These are phyloP conservation scores for Hypoxylon subgilvum DNA, from an alignment of 495 filamentous ascomycete species.

Conservation along the genomic window DNA sequence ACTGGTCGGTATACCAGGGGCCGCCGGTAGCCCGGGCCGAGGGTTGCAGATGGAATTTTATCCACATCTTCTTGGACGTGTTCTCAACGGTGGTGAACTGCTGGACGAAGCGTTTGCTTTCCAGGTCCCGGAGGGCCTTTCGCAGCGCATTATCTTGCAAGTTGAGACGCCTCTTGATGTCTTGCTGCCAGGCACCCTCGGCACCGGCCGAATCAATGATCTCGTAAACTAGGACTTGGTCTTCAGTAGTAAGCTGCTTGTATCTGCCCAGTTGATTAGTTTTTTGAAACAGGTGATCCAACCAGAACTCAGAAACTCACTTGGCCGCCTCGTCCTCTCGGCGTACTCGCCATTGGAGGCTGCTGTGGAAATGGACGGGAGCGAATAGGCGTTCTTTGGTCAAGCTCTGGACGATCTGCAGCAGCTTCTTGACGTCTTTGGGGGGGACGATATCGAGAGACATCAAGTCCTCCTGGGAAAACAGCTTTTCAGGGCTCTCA, in stretches of 20 bases:
- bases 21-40: conserved; percentile 90
- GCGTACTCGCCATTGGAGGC: conserved; percentile 69
- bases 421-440: conserved; percentile 61
- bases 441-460: conserved; percentile 66
- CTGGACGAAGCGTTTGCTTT: conserved; percentile 62
- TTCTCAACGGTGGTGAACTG: conserved; percentile 69
- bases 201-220: conserved; percentile 80
- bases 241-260: conserved; percentile 63
- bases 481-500: conserved; percentile 57
- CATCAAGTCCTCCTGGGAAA: conserved; percentile 71
- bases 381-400: conserved; percentile 72
- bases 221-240: conserved; percentile 82
- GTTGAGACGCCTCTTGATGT: conserved; percentile 74
- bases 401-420: conserved; percentile 66
- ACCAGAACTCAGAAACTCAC: too few relatives aligned
- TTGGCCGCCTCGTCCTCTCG: conserved; percentile 73
- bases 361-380: conserved; percentile 59
- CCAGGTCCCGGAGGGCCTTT: conserved; percentile 76
- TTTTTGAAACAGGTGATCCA: too few relatives aligned
- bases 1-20: conserved; percentile 88
- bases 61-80: conserved; percentile 76
- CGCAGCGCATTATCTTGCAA: conserved; percentile 79
- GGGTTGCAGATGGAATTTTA: conserved; percentile 77
- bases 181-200: conserved; percentile 87
- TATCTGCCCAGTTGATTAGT: conserved; percentile 55